phyloP scores from a whole-genome alignment of 345 rosid species.

The Boechera stricta region DNA sequence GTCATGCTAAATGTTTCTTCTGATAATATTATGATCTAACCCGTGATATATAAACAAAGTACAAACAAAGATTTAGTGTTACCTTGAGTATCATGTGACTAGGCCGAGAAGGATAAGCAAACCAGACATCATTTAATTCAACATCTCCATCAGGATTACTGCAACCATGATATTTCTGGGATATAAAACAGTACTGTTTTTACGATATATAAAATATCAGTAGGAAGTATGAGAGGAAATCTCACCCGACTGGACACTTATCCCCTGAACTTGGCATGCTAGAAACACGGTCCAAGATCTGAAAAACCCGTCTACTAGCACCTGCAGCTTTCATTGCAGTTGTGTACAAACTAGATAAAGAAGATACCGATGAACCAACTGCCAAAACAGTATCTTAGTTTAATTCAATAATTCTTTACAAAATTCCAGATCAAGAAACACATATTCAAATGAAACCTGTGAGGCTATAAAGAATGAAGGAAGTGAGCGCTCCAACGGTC shows the following conservation, averaged over 20 bases:
- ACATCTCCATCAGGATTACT: slow-evolving; percentile 90
- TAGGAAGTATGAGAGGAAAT: slow-evolving; percentile 21
- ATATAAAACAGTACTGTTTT: background rate
- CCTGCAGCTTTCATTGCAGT: slow-evolving; percentile 99
- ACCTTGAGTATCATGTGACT: slow-evolving; percentile 93
- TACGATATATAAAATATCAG: background rate
- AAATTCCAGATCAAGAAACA: background rate
- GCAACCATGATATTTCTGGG: slow-evolving; percentile 31
- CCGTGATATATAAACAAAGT: background rate
- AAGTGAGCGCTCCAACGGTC: slow-evolving; percentile 91
- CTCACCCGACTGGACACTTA: slow-evolving; percentile 76
- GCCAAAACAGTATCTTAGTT: slow-evolving; percentile 39
- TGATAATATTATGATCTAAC: background rate
- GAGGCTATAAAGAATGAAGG: slow-evolving; percentile 95
- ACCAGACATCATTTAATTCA: slow-evolving; percentile 89
- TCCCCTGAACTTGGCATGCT: slow-evolving; percentile 82
- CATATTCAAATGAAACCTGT: slow-evolving; percentile 59
- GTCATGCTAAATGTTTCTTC: background rate
- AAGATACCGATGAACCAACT: slow-evolving; percentile 92
- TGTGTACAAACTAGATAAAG: slow-evolving; percentile 81
- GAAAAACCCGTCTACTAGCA: slow-evolving; percentile 91
- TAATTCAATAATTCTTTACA: background rate
- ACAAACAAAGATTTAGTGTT: background rate
- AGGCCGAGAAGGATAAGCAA: slow-evolving; percentile 97
- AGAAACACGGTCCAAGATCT: slow-evolving; percentile 86